Percentiles rank a stretch among this genome's conserved stretches.
Conservation (phyloP, 257 asterid genomes). For the Nicotiana benthamiana region DNA sequence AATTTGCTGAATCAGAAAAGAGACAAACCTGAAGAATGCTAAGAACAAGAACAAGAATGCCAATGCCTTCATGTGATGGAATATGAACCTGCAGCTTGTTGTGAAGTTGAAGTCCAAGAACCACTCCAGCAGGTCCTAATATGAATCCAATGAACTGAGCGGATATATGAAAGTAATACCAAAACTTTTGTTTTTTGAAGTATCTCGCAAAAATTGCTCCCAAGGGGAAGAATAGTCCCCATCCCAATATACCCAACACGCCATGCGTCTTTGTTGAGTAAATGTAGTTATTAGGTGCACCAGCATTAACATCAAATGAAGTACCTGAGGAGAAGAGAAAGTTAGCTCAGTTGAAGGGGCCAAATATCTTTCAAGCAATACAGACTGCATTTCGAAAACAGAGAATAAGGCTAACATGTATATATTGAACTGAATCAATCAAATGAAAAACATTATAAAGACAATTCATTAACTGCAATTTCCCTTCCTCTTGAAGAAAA, state of each 20-base stretch:
- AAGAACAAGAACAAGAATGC: constrained; percentile 62
- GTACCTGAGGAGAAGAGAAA: constrained; percentile 29
- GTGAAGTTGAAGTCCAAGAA: constrained; percentile 62
- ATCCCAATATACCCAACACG: constrained; percentile 49
- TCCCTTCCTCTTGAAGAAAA: not conserved
- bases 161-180: constrained; percentile 77
- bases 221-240: constrained; percentile 77
- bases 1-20: not conserved
- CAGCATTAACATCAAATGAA: constrained; percentile 13
- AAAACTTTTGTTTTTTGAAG: constrained; percentile 50
- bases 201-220: constrained; percentile 80
- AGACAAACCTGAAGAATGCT: constrained; percentile 63
- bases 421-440: not conserved
- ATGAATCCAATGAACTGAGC: constrained; percentile 65
- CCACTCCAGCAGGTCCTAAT: constrained; percentile 64
- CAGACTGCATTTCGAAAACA: too few relatives aligned
- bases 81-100: constrained; percentile 44
- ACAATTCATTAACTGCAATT: not conserved
- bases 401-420: not conserved
- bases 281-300: constrained; percentile 4
- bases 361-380: not conserved
- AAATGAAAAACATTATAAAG: not conserved
- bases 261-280: constrained; percentile 73
- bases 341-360: too few relatives aligned
- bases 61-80: constrained; percentile 72